Conservation (phyloP, 2,329 filamentous ascomycete genomes). For the Colletotrichum tanaceti region DNA sequence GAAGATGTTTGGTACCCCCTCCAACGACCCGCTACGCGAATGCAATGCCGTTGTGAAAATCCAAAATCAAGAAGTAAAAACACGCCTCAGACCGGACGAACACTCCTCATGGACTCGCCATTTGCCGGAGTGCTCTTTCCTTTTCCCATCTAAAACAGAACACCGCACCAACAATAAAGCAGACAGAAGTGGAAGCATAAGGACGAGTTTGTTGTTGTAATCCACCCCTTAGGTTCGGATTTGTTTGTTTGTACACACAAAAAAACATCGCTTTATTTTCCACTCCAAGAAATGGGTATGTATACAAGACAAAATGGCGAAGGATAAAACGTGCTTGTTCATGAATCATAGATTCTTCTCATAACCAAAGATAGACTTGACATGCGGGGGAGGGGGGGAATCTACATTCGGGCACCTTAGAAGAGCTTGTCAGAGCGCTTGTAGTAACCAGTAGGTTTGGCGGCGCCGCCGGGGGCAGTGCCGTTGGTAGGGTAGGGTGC, state of each 20-base stretch:
- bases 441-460: constrained; percentile 52
- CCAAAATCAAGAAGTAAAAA: constrained; percentile 12
- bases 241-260: constrained; percentile 12
- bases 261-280: constrained; percentile 31
- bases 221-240: background rate
- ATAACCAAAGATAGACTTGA: constrained; percentile 38
- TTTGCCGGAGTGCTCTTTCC: background rate
- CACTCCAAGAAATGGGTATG: constrained; percentile 21
- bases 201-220: background rate
- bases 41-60: constrained; percentile 18
- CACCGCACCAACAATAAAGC: constrained; percentile 4
- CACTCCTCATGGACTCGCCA: constrained; percentile 16
- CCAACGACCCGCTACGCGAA: constrained; percentile 22
- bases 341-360: constrained; percentile 41
- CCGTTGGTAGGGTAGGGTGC: constrained; percentile 57
- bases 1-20: background rate
- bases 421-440: constrained; percentile 43
- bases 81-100: background rate
- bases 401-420: constrained; percentile 38
- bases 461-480: constrained; percentile 49
- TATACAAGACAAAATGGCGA: constrained; percentile 29
- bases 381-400: constrained; percentile 34
- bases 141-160: constrained; percentile 7
- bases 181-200: constrained; percentile 5
- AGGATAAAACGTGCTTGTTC: constrained; percentile 35